Evolutionary conservation across 345 rosid species (phyloP).

Genomic region (Schrenkiella parvula): DNA sequence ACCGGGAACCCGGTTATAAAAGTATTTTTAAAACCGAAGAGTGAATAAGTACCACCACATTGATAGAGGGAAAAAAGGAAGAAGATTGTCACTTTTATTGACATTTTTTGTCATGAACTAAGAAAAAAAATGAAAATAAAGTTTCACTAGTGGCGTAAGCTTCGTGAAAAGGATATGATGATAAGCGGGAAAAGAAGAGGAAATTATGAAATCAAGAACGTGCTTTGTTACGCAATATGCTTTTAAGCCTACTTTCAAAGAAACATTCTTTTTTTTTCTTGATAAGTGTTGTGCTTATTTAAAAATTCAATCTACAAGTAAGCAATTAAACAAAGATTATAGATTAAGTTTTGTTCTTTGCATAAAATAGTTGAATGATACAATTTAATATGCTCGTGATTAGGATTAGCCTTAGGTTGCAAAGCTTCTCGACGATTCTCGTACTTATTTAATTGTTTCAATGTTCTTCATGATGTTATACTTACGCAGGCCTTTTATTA

Average conservation of each 20-base stretch:
- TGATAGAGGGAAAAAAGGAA: not conserved
- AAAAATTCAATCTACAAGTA: not conserved
- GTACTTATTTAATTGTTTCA: slow-evolving; percentile 9
- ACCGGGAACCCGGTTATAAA: not conserved
- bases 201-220: slow-evolving; percentile 26
- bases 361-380: not conserved
- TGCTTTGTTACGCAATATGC: slow-evolving; percentile 30
- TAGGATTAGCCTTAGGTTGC: slow-evolving; percentile 22
- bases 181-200: not conserved
- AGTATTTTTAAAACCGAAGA: not conserved
- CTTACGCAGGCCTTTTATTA: not conserved
- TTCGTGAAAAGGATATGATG: slow-evolving; percentile 28
- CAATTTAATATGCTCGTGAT: slow-evolving; percentile 8
- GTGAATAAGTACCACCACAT: not conserved
- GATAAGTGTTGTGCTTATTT: slow-evolving; percentile 22
- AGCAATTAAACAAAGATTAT: not conserved
- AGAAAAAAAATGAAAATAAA: slow-evolving; percentile 5
- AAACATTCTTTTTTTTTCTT: slow-evolving; percentile 12
- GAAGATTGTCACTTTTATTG: not conserved
- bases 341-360: slow-evolving; percentile 8
- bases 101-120: not conserved
- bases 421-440: slow-evolving; percentile 28
- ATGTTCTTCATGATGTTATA: not conserved
- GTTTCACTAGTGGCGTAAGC: slow-evolving; percentile 22
- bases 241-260: slow-evolving; percentile 30